Evolutionary conservation across 2,329 filamentous ascomycete genomes (phyloP).

Genomic region (Pestalotiopsis sp.): DNA sequence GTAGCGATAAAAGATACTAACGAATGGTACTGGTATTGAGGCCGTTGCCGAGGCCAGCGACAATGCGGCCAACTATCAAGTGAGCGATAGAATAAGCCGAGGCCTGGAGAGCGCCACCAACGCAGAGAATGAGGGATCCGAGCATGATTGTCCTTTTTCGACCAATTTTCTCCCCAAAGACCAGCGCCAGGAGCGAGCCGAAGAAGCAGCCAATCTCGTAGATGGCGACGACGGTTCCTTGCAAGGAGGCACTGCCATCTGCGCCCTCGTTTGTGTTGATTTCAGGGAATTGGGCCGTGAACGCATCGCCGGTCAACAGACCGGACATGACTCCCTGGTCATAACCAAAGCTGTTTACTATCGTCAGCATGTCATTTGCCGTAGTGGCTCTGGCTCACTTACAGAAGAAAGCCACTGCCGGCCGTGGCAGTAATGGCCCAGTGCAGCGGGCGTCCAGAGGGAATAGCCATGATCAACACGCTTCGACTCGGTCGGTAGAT

Average conservation of each 20-base stretch:
- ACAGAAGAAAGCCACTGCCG: slow-evolving; percentile 36
- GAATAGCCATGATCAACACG: slow-evolving; percentile 1
- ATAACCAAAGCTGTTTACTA: slow-evolving; percentile 27
- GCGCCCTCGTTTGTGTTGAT: slow-evolving; percentile 34
- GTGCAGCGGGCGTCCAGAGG: slow-evolving; percentile 32
- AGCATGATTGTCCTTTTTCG: slow-evolving; percentile 38
- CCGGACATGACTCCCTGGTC: slow-evolving; percentile 34
- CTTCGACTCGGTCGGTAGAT: background rate
- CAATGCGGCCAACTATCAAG: slow-evolving; percentile 44
- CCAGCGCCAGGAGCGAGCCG: slow-evolving; percentile 34
- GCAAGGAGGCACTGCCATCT: slow-evolving; percentile 40
- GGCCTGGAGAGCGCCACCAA: slow-evolving; percentile 45
- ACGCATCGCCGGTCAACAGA: slow-evolving; percentile 32
- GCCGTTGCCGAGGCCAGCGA: slow-evolving; percentile 48
- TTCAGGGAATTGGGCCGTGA: slow-evolving; percentile 32
- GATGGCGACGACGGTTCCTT: slow-evolving; percentile 37
- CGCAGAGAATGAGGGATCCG: slow-evolving; percentile 40
- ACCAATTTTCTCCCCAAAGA: slow-evolving; percentile 42
- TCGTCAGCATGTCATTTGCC: background rate
- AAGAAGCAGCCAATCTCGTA: slow-evolving; percentile 34
- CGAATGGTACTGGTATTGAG: slow-evolving; percentile 39
- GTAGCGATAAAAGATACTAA: background rate
- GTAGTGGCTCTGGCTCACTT: slow-evolving; percentile 13
- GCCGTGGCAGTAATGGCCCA: slow-evolving; percentile 37
- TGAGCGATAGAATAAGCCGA: slow-evolving; percentile 42